Evolutionary conservation across 1,139 yeast genomes (phyloP).

Genomic region (Yamadazyma oceani): DNA sequence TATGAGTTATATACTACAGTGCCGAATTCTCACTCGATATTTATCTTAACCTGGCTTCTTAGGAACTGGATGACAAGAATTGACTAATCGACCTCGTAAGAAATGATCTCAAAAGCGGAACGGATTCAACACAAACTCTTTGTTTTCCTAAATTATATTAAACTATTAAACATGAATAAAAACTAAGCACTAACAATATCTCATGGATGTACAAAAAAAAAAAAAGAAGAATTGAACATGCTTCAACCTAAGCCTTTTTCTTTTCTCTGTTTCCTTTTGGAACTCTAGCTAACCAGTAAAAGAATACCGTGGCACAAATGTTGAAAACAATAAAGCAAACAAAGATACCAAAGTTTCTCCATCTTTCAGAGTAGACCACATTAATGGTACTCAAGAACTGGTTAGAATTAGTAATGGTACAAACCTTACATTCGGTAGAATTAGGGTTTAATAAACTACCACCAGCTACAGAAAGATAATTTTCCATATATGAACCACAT

Average conservation of each 20-base stretch:
- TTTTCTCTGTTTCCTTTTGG: conserved; percentile 45
- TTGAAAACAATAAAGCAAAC: conserved; percentile 50
- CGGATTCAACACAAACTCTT: too few species aligned
- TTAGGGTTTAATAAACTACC: conserved; percentile 47
- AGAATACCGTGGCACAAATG: conserved; percentile 46
- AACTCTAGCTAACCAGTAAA: conserved; percentile 80
- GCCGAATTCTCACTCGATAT: too few species aligned
- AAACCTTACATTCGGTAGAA: conserved; percentile 53
- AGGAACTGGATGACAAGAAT: too few species aligned
- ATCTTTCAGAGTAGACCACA: conserved; percentile 47
- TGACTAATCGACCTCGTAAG: too few species aligned
- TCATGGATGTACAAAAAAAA: too few species aligned
- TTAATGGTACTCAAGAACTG: conserved; percentile 45
- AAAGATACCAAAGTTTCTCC: conserved; percentile 72
- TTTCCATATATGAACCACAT: conserved; percentile 52
- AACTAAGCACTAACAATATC: too few species aligned
- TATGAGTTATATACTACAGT: too few species aligned
- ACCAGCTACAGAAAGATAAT: conserved; percentile 47
- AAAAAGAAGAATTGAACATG: too few species aligned
- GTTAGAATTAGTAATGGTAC: conserved; percentile 50
- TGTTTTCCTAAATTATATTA: too few species aligned
- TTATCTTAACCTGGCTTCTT: too few species aligned
- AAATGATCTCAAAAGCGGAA: too few species aligned
- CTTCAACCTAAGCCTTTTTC: conserved; percentile 13
- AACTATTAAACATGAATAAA: too few species aligned